Evolutionary conservation across 345 rosid species (phyloP).

Genomic region (Chamaenerion angustifolium): DNA sequence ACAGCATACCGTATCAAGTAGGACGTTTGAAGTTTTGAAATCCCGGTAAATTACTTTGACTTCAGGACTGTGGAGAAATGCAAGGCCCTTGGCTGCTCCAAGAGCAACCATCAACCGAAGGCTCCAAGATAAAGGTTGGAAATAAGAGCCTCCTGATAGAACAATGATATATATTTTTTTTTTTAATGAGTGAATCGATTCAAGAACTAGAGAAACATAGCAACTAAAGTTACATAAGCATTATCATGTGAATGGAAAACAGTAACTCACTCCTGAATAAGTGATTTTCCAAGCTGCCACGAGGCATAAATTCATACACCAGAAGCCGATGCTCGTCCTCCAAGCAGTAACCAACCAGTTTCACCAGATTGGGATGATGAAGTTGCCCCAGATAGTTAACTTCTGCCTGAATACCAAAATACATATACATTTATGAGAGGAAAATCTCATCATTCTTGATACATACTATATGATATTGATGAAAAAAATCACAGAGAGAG

Average conservation of each 20-base stretch:
- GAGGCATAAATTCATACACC: constrained; percentile 68
- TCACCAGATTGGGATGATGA: constrained; percentile 55
- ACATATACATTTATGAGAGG: background rate
- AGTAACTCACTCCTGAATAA: constrained; percentile 48
- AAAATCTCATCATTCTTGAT: too few species aligned
- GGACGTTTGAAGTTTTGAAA: constrained; percentile 56
- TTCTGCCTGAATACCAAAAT: constrained; percentile 36
- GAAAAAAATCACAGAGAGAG: too few species aligned
- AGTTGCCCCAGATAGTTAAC: constrained; percentile 61
- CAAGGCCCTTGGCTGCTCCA: constrained; percentile 71
- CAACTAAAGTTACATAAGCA: background rate
- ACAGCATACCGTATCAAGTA: constrained; percentile 46
- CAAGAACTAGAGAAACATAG: background rate
- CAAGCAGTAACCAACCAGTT: constrained; percentile 57
- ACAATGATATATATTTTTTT: background rate
- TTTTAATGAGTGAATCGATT: too few species aligned
- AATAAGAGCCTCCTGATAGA: constrained; percentile 57
- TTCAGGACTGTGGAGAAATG: constrained; percentile 56
- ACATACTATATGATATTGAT: too few species aligned
- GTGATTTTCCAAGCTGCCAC: constrained; percentile 74
- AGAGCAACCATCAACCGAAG: constrained; percentile 62
- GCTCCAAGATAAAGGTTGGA: constrained; percentile 70
- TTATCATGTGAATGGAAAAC: background rate
- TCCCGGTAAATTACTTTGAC: constrained; percentile 57
- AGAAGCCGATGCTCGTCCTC: constrained; percentile 64